A percentile compares a stretch with the other conserved stretches of the same genome.
These are phyloP conservation scores for Pyrenochaeta sp. DNA, from an alignment of 2,329 filamentous ascomycete genomes.

Conservation along the genomic window DNA sequence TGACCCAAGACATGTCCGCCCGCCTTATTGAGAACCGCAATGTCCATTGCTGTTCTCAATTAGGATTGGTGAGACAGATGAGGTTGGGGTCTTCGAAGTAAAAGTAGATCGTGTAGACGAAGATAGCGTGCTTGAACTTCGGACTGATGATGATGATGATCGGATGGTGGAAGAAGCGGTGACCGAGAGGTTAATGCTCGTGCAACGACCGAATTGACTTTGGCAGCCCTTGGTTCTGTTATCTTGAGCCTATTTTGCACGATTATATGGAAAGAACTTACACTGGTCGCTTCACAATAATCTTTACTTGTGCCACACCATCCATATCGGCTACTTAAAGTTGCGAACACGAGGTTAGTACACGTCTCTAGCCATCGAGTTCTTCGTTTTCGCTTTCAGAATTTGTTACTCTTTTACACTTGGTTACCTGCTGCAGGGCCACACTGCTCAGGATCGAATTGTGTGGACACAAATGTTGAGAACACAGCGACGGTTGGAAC, in stretches of 20 bases:
- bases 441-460: constrained; percentile 1
- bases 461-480: not conserved
- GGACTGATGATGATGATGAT: not conserved
- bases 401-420: not conserved
- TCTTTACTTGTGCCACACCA: not conserved
- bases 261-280: not conserved
- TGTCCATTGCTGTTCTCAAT: not conserved
- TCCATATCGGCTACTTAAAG: not conserved
- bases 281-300: not conserved
- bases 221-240: not conserved
- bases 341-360: not conserved
- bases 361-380: not conserved
- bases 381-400: not conserved
- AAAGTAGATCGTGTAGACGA: not conserved
- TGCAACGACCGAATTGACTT: not conserved
- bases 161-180: too few species aligned
- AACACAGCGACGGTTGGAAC: not conserved
- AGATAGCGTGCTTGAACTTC: not conserved
- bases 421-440: not conserved
- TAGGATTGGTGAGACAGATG: not conserved
- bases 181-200: not conserved
- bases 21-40: not conserved
- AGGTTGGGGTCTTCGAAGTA: not conserved
- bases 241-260: not conserved
- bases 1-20: not conserved